phyloP scores from a whole-genome alignment of 139 green algal genomes.

The Chlorella sp. region DNA sequence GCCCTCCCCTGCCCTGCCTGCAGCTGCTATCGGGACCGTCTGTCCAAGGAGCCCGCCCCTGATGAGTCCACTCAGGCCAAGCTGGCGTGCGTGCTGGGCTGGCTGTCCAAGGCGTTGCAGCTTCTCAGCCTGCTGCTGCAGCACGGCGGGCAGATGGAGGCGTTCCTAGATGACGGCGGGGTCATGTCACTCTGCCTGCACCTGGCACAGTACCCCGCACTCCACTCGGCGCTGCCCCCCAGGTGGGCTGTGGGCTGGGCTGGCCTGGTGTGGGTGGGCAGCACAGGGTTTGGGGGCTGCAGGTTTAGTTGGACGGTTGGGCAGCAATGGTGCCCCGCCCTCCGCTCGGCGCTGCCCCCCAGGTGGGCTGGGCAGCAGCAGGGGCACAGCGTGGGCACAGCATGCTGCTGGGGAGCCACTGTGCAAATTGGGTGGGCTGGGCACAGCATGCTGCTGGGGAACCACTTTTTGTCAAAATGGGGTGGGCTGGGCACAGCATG shows the following conservation, averaged over 20 bases:
- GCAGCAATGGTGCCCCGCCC: no score
- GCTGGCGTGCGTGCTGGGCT: constrained; percentile 23
- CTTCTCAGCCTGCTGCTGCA: constrained; percentile 37
- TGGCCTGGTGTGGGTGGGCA: no score
- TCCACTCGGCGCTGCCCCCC: constrained; percentile 23
- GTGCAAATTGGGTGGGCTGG: no score
- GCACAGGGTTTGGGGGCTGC: no score
- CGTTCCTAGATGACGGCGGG: constrained; percentile 29
- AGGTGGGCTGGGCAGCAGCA: no score
- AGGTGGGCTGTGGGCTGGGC: neutral
- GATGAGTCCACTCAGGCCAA: neutral
- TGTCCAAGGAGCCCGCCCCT: constrained; percentile 7
- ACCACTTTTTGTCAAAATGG: no score
- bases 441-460: no score
- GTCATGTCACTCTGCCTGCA: constrained; percentile 30
- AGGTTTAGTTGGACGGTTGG: no score
- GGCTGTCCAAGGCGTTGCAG: constrained; percentile 28
- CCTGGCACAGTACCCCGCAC: constrained; percentile 17
- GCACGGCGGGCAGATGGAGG: constrained; percentile 33
- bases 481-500: no score
- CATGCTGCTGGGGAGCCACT: no score
- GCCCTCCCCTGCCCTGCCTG: neutral
- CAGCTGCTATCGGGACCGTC: constrained; percentile 30
- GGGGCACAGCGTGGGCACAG: no score
- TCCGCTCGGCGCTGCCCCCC: no score